These are phyloP conservation scores for Mortierella sp. DNA, from an alignment of 371 early-diverging fungal species.

Conservation along the genomic window DNA sequence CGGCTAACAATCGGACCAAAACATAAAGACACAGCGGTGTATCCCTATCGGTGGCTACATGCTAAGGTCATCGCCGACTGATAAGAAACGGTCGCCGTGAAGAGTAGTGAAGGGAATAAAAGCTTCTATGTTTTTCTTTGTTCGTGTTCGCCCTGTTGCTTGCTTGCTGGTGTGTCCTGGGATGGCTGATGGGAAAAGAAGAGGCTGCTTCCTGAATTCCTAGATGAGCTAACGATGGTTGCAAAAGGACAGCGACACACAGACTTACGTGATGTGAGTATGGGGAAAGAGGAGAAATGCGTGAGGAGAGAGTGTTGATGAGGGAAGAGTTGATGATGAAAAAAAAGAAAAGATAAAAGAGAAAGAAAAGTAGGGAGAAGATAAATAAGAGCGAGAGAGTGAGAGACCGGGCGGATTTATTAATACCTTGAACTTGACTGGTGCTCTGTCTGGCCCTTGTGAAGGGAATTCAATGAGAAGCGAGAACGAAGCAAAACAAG, in stretches of 20 bases:
- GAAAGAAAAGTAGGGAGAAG: background rate
- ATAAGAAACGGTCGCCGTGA: background rate
- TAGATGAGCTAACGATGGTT: background rate
- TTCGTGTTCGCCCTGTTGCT: background rate
- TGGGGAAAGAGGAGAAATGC: background rate
- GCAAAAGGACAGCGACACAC: background rate
- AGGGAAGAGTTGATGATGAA: background rate
- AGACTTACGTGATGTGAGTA: background rate
- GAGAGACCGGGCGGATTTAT: background rate
- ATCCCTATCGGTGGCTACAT: background rate
- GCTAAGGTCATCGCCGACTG: background rate
- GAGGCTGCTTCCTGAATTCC: background rate
- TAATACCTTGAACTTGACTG: slow-evolving; percentile 3
- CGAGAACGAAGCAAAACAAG: no score
- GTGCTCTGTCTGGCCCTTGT: background rate
- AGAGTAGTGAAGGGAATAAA: background rate
- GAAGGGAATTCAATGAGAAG: background rate
- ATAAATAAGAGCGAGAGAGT: background rate
- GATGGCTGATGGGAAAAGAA: background rate
- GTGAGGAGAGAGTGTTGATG: background rate
- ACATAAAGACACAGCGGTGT: background rate
- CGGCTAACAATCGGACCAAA: no score
- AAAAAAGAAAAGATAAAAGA: background rate
- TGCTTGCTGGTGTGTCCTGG: background rate
- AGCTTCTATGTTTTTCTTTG: background rate